Base-by-base conservation (phyloP, 169 alveolate genomes). In the Plasmodium knowlesi region DNA sequence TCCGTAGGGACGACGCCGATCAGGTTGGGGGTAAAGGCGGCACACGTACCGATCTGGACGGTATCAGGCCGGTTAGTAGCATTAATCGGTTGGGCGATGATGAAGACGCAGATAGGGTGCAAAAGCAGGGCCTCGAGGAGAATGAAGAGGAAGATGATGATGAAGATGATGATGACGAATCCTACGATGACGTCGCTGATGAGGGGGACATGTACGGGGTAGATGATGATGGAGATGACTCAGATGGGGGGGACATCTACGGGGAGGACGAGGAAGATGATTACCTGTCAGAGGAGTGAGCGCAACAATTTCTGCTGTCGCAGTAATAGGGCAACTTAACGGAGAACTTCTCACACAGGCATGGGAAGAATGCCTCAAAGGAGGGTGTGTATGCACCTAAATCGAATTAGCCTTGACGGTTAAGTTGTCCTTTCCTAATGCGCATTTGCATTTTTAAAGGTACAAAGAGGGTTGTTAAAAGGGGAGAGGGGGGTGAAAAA, bases 181-280 rank as follows among this genome's bases (percentile, higher is more conserved):
- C 80, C 1, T 46, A 39, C 1, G 88, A 74, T 6, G 50, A 79
- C 32, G 41, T 41, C 41, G 91, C 92, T 1, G 92, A 53, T 39
- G 41, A 73, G 74, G 96, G 73, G 83, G 67, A 50, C 61, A 22
- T 95, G 0, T 25, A 39, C 4, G 84, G 32, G 53, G 76, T 32
- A 10, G 53, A 84, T 10, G 8, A 71, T 46, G 3, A 83, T 34
- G 41, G 5, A 12, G 86, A 34, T 5, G 67, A 43, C 71, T 25
- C 41, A 1, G 88, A 74, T 8, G 74, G 16, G 32, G 46, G 84
- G 10, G 96, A 90, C 25, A 14, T 95, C 10, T 25, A 39, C 9
- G 80, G 92, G 19, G 92, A 72, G 12, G 95, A 79, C 10, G 74
- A 41, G 28, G 96, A 94, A n/a, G 96, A 94, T 43, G 93, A 86